Evolutionary conservation across 2,329 filamentous ascomycete genomes (phyloP).

Genomic region (Xylariales sp.): DNA sequence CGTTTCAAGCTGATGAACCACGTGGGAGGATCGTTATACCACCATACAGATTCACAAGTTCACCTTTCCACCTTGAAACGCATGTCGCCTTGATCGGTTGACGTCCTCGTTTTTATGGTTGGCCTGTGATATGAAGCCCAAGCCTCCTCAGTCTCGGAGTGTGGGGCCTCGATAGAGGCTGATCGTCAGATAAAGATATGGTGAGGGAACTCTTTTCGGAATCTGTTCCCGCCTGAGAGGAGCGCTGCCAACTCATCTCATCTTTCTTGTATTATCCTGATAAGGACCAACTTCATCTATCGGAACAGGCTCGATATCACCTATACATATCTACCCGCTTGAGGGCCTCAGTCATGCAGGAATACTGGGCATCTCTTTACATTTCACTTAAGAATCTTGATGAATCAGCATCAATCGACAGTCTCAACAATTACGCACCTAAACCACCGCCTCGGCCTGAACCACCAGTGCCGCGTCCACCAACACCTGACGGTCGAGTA

Average conservation of each 20-base stretch:
- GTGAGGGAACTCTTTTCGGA: not conserved
- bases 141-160: not conserved
- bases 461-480: constrained; percentile 25
- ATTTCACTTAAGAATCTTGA: not conserved
- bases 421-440: constrained; percentile 17
- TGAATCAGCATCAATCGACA: not conserved
- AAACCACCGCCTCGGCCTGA: constrained; percentile 25
- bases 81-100: constrained; percentile 5
- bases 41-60: constrained; percentile 3
- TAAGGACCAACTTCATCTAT: not conserved
- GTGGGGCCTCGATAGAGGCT: not conserved
- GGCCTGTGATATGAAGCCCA: constrained; percentile 4
- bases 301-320: not conserved
- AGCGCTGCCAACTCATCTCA: not conserved
- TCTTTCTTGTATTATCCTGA: not conserved
- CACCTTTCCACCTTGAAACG: not conserved
- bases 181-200: constrained; percentile 5
- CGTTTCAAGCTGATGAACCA: constrained; percentile 9
- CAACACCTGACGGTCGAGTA: constrained; percentile 19
- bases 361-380: not conserved
- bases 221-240: no score
- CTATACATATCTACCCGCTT: no score
- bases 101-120: constrained; percentile 1
- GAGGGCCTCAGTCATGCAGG: no score
- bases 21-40: constrained; percentile 1